These are phyloP conservation scores for Omphalotus olearius DNA, from an alignment of 1,284 basidiomycete species.

Conservation along the genomic window DNA sequence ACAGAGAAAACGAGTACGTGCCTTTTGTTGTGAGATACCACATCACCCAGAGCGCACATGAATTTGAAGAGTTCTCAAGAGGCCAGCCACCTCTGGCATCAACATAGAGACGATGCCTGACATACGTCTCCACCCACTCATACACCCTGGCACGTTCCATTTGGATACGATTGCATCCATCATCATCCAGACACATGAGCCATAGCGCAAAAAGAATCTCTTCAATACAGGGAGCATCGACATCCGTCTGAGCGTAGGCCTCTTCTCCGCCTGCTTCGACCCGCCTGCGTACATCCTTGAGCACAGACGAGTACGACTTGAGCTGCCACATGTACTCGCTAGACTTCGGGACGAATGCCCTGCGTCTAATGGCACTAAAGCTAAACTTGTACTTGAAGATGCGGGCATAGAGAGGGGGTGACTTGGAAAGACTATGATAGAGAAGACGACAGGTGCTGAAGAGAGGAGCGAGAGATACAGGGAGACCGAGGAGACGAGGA, in stretches of 20 bases:
- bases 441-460: conserved; percentile 44
- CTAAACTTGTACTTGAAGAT: conserved; percentile 67
- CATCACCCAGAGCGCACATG: conserved; percentile 58
- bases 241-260: conserved; percentile 14
- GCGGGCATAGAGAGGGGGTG: conserved; percentile 45
- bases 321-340: conserved; percentile 44
- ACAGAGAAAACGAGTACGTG: conserved; percentile 19
- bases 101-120: conserved; percentile 43
- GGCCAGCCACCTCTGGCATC: conserved; percentile 49
- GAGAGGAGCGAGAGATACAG: conserved; percentile 41
- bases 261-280: conserved; percentile 31
- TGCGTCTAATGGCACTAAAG: conserved; percentile 42
- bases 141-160: conserved; percentile 50
- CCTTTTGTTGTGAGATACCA: conserved; percentile 56
- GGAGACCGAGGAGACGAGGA: conserved; percentile 36
- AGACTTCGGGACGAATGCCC: conserved; percentile 39
- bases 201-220: conserved; percentile 55
- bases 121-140: conserved; percentile 40
- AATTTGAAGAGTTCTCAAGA: conserved; percentile 39
- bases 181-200: conserved; percentile 70
- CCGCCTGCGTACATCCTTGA: conserved; percentile 23
- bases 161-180: conserved; percentile 67
- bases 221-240: conserved; percentile 24
- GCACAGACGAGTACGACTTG: conserved; percentile 32
- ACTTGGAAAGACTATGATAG: conserved; percentile 32